A percentile compares a stretch with the other conserved stretches of the same genome.
phyloP scores from a whole-genome alignment of 306 rosid genomes.

The Vigna hirtella region DNA sequence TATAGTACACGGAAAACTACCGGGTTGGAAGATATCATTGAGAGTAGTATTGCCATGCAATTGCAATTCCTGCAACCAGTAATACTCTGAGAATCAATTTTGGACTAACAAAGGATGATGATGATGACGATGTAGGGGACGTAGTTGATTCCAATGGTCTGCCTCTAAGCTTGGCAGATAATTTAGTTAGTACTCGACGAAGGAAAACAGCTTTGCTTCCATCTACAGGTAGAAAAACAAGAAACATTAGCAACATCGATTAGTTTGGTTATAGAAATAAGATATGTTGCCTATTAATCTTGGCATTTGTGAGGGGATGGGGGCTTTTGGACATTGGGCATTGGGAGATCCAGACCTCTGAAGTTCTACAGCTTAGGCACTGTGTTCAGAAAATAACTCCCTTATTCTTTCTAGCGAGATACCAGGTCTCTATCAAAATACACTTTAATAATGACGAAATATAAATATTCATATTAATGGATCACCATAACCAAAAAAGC shows the following conservation, averaged over 20 bases:
- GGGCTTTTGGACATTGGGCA: not conserved
- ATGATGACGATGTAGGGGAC: constrained; percentile 26
- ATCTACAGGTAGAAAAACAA: constrained; percentile 53
- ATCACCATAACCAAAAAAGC: constrained; percentile 19
- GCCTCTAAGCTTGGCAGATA: constrained; percentile 67
- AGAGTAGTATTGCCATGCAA: constrained; percentile 71
- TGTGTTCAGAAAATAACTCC: not conserved
- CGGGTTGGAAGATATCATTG: constrained; percentile 50
- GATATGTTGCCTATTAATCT: not conserved
- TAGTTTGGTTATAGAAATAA: not conserved
- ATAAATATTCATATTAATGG: not conserved
- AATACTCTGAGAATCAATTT: constrained; percentile 62
- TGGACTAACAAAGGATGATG: constrained; percentile 47
- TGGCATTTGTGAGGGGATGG: not conserved
- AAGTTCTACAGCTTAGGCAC: not conserved
- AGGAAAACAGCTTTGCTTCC: constrained; percentile 50
- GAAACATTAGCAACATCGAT: constrained; percentile 34
- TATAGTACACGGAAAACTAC: constrained; percentile 46
- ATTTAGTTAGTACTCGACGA: constrained; percentile 49
- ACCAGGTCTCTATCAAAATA: not conserved
- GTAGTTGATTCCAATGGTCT: constrained; percentile 53
- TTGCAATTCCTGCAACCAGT: constrained; percentile 72
- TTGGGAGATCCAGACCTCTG: not conserved
- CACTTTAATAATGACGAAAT: not conserved
- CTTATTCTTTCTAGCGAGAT: not conserved